Percentiles rank a stretch among this genome's conserved stretches.
phyloP scores from a whole-genome alignment of 2,329 filamentous ascomycete genomes.

The Albifimbria verrucaria region DNA sequence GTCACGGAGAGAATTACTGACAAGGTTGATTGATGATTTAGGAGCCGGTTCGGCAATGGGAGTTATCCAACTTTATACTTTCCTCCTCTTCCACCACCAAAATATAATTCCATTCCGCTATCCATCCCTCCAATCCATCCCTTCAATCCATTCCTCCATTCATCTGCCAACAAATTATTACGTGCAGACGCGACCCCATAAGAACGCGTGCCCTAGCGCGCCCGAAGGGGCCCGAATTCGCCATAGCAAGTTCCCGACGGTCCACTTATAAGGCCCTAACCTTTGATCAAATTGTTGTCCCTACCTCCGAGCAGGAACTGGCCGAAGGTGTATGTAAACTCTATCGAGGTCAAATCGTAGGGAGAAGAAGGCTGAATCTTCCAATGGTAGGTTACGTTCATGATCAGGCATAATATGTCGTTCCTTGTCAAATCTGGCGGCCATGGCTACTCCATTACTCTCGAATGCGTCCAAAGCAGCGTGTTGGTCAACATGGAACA shows the following conservation, averaged over 20 bases:
- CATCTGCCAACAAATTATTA: too few species aligned
- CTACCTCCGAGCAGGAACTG: not conserved
- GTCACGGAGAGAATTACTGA: too few species aligned
- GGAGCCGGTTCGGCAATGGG: too few species aligned
- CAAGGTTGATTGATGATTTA: too few species aligned
- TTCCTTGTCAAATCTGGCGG: not conserved
- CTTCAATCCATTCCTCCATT: too few species aligned
- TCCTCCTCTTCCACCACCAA: too few species aligned
- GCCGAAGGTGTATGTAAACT: not conserved
- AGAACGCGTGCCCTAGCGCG: too few species aligned
- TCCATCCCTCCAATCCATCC: too few species aligned
- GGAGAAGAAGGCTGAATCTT: not conserved
- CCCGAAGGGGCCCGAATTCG: conserved; percentile 1
- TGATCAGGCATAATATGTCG: not conserved
- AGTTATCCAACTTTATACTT: too few species aligned
- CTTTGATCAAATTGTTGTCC: not conserved
- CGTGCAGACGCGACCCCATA: too few species aligned
- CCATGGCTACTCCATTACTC: not conserved
- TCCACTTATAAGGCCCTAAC: not conserved
- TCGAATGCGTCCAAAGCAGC: not conserved
- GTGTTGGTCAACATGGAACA: not conserved
- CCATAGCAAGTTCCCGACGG: not conserved
- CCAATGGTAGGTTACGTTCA: not conserved
- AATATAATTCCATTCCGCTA: too few species aligned
- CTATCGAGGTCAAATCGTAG: not conserved